Evolutionary conservation across 2,329 filamentous ascomycete species (phyloP), one percentile per base, ranked within the genome.

Genomic region (Botryotinia globosa): DNA sequence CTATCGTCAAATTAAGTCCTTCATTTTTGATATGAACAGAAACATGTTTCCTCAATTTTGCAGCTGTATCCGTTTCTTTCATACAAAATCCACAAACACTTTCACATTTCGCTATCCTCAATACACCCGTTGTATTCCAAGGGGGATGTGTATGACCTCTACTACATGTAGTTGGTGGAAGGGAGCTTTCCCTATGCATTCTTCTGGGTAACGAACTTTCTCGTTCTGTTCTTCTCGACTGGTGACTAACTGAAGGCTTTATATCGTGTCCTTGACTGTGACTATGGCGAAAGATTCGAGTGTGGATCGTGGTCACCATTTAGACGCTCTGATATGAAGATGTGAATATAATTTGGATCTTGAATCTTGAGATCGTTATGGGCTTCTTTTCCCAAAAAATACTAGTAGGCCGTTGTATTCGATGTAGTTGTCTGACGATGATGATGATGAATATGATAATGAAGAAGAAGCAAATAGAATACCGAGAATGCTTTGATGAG

Each of bases 1-100:
- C 77, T 69, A 79, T 79, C 10, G 73, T 75, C 6, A 79, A 73
- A 63, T 76, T 75, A 29, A 79, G 73, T 22, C 76, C 69, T 69
- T 79, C 77, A 66, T 79, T 79, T 69, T 78, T 78, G 64, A 79
- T 79, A 73, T 79, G 77, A 65, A 79, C 78, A 5, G 77, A 77
- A 56, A 79, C 78, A 74, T 79, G 78, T 78, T 79, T 79, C 72
- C 78, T 75, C 22, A 79, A 72, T 71, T 79, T 79, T 58, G 77
- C 77, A 44, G 78, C 78, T 8, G 78, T 79, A 69, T 79, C 77
- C 9, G 78, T 79, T 71, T 79, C 77, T 65, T 79, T 79, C 70
- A 78, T 76, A 66, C 78, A 79, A 59, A 79, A 79, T 29, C 78
- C 77, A 77, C 78, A 79, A 1, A 79, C 72, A 4, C 74, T 76